Percentiles rank a stretch among this genome's conserved stretches.
Conservation (phyloP, 2,329 filamentous ascomycete genomes). For the Hypoxylon sp. region DNA sequence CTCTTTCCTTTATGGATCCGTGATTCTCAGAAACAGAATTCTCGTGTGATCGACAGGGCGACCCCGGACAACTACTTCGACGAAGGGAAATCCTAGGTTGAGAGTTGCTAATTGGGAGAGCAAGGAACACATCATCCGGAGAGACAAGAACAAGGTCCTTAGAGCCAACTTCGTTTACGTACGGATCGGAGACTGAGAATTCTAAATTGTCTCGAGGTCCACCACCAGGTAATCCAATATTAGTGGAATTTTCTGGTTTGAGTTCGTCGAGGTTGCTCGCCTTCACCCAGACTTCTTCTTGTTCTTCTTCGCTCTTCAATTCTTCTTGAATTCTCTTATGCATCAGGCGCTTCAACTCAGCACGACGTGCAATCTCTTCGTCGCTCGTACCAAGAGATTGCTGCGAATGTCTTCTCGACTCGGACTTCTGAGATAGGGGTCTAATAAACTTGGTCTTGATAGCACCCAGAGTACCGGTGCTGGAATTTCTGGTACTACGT, state of each 20-base stretch:
- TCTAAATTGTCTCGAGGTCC: slow-evolving; percentile 67
- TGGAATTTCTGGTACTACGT: slow-evolving; percentile 43
- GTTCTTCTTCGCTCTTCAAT: slow-evolving; percentile 63
- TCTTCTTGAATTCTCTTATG: slow-evolving; percentile 72
- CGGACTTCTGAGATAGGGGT: slow-evolving; percentile 63
- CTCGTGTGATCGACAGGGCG: slow-evolving; percentile 30
- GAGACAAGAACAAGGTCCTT: slow-evolving; percentile 19
- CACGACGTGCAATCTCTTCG: slow-evolving; percentile 68
- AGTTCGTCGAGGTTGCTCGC: slow-evolving; percentile 48
- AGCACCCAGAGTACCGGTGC: slow-evolving; percentile 60
- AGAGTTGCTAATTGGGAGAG: slow-evolving; percentile 20
- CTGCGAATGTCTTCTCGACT: slow-evolving; percentile 59
- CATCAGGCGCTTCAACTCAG: slow-evolving; percentile 69
- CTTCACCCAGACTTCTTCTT: slow-evolving; percentile 55
- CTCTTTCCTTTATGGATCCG: slow-evolving; percentile 34
- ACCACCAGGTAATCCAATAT: slow-evolving; percentile 54
- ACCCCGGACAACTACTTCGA: slow-evolving; percentile 42
- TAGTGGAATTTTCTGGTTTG: slow-evolving; percentile 50
- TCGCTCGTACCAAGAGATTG: slow-evolving; percentile 63
- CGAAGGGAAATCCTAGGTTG: slow-evolving; percentile 30
- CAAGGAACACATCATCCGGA: slow-evolving; percentile 25
- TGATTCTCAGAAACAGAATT: slow-evolving; percentile 24
- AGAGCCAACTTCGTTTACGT: slow-evolving; percentile 34
- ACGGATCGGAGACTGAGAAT: slow-evolving; percentile 56
- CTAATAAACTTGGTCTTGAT: slow-evolving; percentile 63